Evolutionary conservation across 2,329 filamentous ascomycete species (phyloP), one percentile per base, ranked within the genome.

Genomic region (Capronia epimyces): DNA sequence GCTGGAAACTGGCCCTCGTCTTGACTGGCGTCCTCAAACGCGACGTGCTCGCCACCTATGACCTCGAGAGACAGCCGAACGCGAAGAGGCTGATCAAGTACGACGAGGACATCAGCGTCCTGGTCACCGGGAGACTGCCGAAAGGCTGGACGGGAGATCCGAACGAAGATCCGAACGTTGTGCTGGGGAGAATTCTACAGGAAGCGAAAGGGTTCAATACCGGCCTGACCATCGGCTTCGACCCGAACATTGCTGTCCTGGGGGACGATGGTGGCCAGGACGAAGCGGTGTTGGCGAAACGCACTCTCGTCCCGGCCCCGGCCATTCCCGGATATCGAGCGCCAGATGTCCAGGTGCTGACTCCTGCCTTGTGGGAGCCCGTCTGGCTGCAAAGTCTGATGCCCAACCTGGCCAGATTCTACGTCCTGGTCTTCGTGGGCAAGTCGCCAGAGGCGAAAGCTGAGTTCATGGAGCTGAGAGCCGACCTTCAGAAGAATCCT

Each of bases 401-500:
- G 34, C 52, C 56, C 20, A 62, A 64, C 34, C 20, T 52, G 29
- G 62, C 56, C 25, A 60, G 56, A 42, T 64, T 65, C 47, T 56
- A 58, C 41, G 48, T 64, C 16, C 15, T 64, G 24, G 49, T 60
- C 24, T 63, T 62, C 42, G 49, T 55, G 12, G 63, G 60, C 25
- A 52, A 57, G 18, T 53, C 53, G 21, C 9, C 29, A 13, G 13
- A 32, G 22, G 20, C 49, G 3, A 55, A 55, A 39, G 40, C 51
- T 51, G 80, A 82, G 46, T 73, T 75, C 32, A 77, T 81, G 48
- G 86, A 93, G 67, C 89, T 85, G 74, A 76, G 78, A 53, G 87
- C 93, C 55, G 89, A 89, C 69, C 81, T 95, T 65, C 81, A 88
- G 62, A 83, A 88, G 64, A 87, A 89, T 34, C 82, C 87, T 0